Base-by-base conservation (phyloP, 129 eudicot species). In the Lactuca saligna region DNA sequence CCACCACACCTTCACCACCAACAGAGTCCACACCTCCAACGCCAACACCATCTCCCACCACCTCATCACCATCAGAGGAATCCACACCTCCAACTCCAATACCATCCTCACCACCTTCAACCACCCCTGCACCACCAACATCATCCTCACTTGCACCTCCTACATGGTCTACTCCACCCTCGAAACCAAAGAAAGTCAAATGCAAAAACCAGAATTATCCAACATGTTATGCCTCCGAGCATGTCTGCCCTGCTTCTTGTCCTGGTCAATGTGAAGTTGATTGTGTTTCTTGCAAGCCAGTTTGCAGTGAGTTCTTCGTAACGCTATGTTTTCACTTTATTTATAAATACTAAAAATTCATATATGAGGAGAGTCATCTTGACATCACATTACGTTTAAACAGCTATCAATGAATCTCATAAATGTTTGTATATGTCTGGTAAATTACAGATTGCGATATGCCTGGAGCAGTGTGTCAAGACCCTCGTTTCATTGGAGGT, bases 381-480 rank as follows among this genome's bases (percentile, higher is more conserved):
- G 17, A 54, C 34, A 11, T 33, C 17, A n/a, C n/a, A n/a, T n/a
- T n/a, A n/a, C n/a, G n/a, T n/a, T n/a, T n/a, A n/a, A n/a, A n/a
- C 10, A 44, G 0, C 50, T 2, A 10, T 44, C 17, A 64, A 7
- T 37, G 7, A 31, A 49, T 20, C 35, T 46, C 34, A 41, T 62
- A 72, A 68, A 5, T 38, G 49, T 11, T 9, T n/a, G 56, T 68
- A 41, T 4, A 12, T 53, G 13, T 63, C 7, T 59, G 41, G 25
- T 6, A n/a, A n/a, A n/a, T n/a, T n/a, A 82, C 80, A 86, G 96
- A 71, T 7, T 89, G 96, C 59, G 89, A 86, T 57, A 79, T 69
- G 80, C 89, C 89, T 0, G 92, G 92, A 55, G 91, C 92, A 51
- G 90, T 83, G 34, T 85, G 96, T 65, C 91, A 88, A 85, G 95